Evolutionary conservation across 129 eudicot genomes (phyloP).

Genomic region (Helianthus tuberosus): DNA sequence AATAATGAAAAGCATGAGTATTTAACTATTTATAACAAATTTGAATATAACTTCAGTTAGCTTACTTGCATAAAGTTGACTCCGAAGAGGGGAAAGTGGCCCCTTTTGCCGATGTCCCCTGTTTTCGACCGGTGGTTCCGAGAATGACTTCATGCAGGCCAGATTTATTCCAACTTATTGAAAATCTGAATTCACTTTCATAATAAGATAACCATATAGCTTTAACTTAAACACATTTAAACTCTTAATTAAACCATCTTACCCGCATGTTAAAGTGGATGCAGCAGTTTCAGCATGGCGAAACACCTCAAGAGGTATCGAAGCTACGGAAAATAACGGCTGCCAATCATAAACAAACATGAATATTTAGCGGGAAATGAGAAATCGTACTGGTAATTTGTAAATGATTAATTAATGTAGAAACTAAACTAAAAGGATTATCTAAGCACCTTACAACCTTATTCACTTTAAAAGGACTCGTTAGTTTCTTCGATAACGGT

Average conservation of each 20-base stretch:
- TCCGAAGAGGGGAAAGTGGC: slow-evolving; percentile 77
- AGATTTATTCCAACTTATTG: slow-evolving; percentile 78
- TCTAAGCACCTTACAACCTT: slow-evolving; percentile 69
- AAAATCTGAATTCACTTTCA: slow-evolving; percentile 40
- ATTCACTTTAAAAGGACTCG: slow-evolving; percentile 74
- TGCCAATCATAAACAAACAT: slow-evolving; percentile 39
- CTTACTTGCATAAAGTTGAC: slow-evolving; percentile 96
- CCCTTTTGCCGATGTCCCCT: slow-evolving; percentile 91
- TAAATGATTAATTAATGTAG: slow-evolving; percentile 4
- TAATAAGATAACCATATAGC: not conserved
- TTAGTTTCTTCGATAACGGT: slow-evolving; percentile 59
- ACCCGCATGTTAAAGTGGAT: slow-evolving; percentile 89
- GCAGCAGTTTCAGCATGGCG: slow-evolving; percentile 85
- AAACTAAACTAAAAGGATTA: slow-evolving; percentile 17
- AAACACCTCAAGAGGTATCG: slow-evolving; percentile 80
- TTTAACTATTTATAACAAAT: not conserved
- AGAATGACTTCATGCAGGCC: slow-evolving; percentile 91
- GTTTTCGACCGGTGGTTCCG: slow-evolving; percentile 96
- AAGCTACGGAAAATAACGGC: slow-evolving; percentile 72
- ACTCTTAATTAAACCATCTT: slow-evolving; percentile 20
- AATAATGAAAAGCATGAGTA: not conserved
- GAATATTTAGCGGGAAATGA: slow-evolving; percentile 21
- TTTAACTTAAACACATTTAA: not conserved
- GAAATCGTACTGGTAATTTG: not conserved
- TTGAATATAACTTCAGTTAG: slow-evolving; percentile 11